phyloP scores from a whole-genome alignment of 345 rosid species.

The Triadica sebifera region DNA sequence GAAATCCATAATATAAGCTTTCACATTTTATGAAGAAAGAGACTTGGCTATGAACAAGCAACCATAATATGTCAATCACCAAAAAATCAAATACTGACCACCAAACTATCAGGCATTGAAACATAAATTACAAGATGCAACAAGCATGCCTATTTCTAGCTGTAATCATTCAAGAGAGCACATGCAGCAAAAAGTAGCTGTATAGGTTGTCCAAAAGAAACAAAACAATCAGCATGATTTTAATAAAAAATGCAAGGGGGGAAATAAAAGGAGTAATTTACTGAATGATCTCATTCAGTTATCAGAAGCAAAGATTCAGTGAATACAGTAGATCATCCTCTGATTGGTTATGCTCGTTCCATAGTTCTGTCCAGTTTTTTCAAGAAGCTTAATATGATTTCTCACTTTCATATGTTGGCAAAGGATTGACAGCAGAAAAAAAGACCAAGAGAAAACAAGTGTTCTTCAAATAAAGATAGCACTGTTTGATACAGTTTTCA shows the following conservation, averaged over 20 bases:
- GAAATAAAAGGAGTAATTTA: not conserved
- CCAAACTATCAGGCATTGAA: not conserved
- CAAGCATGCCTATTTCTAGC: not conserved
- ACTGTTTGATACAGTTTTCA: not conserved
- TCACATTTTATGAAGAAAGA: not conserved
- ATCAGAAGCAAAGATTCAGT: not conserved
- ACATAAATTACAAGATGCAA: not conserved
- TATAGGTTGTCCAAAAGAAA: not conserved
- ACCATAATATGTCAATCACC: not conserved
- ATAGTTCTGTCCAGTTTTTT: not conserved
- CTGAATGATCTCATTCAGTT: not conserved
- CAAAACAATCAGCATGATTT: not conserved
- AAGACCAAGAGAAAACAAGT: not conserved
- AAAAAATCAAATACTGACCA: not conserved
- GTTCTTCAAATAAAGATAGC: not conserved
- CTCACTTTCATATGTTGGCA: not conserved
- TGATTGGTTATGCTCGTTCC: not conserved
- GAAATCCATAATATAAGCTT: slow-evolving; percentile 17
- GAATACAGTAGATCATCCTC: not conserved
- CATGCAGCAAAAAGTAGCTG: not conserved
- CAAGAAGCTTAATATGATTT: not conserved
- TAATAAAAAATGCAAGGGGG: not conserved
- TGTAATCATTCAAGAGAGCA: not conserved
- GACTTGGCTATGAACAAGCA: not conserved
- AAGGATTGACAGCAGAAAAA: not conserved